Evolutionary conservation across 257 asterid species (phyloP).

Genomic region (Voacanga thouarsii): DNA sequence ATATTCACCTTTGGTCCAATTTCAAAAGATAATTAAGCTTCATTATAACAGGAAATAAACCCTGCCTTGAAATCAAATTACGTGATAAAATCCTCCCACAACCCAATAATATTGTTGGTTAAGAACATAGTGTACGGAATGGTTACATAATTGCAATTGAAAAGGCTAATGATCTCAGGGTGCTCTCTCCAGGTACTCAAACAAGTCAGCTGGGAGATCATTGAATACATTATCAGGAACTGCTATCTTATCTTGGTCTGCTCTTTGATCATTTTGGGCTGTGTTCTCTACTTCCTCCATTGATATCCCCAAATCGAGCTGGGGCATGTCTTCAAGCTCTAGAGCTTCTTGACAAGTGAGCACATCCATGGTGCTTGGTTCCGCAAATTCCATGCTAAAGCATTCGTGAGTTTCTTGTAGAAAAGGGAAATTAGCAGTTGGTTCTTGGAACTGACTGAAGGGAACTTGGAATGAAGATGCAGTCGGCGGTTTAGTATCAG

Average conservation of each 20-base stretch:
- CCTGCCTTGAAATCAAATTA: neutral
- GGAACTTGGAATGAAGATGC: conserved; percentile 1
- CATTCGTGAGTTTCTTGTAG: conserved; percentile 12
- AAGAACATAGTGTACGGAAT: neutral
- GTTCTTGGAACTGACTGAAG: neutral
- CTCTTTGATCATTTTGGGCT: neutral
- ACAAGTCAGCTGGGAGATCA: conserved; percentile 26
- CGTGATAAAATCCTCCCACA: neutral
- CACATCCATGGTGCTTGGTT: conserved; percentile 13
- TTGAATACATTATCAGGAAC: conserved; percentile 11
- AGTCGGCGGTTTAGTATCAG: neutral
- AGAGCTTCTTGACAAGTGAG: conserved; percentile 11
- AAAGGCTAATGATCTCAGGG: neutral
- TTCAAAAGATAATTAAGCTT: neutral
- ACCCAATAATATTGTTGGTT: neutral
- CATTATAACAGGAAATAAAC: neutral
- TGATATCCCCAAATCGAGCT: conserved; percentile 1
- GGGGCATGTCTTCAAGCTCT: conserved; percentile 4
- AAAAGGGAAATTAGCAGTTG: conserved; percentile 5
- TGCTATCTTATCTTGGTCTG: conserved; percentile 3
- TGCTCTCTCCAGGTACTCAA: conserved; percentile 12
- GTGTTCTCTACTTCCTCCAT: conserved; percentile 5
- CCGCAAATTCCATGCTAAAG: conserved; percentile 3
- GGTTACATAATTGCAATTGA: neutral
- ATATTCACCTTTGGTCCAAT: too few relatives aligned